Evolutionary conservation across 306 rosid genomes (phyloP).

Genomic region (Crotalaria pallida): DNA sequence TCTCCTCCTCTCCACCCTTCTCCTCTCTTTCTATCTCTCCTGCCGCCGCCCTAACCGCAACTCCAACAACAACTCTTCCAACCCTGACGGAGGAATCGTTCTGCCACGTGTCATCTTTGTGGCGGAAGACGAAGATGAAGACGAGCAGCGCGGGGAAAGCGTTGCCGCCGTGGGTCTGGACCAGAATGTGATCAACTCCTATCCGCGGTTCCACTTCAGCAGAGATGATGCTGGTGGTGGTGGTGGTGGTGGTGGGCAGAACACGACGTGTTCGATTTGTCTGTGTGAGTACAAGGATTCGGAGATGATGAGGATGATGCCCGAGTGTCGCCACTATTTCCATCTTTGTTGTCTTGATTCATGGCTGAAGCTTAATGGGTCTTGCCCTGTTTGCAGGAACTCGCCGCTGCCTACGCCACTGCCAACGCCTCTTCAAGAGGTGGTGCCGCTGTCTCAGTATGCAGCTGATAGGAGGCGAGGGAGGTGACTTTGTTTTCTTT

Average conservation of each 20-base stretch:
- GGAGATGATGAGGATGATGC: conserved; percentile 44
- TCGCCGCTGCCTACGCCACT: conserved; percentile 89
- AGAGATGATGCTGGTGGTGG: conserved; percentile 16
- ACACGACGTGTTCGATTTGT: conserved; percentile 34
- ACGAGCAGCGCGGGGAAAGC: conserved; percentile 22
- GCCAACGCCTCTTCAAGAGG: conserved; percentile 85
- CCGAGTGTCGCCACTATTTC: conserved; percentile 29
- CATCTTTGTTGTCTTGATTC: conserved; percentile 52
- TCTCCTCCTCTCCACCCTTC: conserved; percentile 70
- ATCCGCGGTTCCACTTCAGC: conserved; percentile 64
- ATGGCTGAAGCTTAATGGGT: conserved; percentile 83
- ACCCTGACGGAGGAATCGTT: conserved; percentile 45
- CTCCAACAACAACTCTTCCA: neutral
- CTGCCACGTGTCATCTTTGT: conserved; percentile 70
- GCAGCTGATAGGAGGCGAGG: conserved; percentile 69
- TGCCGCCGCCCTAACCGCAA: conserved; percentile 53
- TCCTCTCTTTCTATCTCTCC: conserved; percentile 83
- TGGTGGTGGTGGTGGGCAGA: too few relatives aligned
- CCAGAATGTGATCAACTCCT: conserved; percentile 61
- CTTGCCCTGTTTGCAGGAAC: conserved; percentile 95
- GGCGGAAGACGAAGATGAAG: conserved; percentile 58
- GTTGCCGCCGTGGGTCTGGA: conserved; percentile 54
- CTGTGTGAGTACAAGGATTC: conserved; percentile 36
- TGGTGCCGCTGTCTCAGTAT: conserved; percentile 78
- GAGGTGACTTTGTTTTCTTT: conserved; percentile 30